These are phyloP conservation scores for Dactylella cylindrospora DNA, from an alignment of 2,329 filamentous ascomycete species.

Conservation along the genomic window DNA sequence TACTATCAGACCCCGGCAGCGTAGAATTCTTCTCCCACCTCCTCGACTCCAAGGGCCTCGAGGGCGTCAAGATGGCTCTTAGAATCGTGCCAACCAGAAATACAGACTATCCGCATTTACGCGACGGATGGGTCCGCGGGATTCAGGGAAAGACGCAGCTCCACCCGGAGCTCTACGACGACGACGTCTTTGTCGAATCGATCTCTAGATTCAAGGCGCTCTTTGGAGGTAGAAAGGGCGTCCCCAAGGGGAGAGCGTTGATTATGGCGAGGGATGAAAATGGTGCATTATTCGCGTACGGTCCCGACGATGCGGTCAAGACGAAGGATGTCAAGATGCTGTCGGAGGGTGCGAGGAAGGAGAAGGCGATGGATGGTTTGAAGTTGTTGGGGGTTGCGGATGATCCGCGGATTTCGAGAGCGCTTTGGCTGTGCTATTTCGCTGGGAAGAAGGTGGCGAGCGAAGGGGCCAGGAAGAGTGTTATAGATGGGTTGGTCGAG, in stretches of 20 bases:
- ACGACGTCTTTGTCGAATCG: conserved; percentile 73
- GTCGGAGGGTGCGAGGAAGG: conserved; percentile 52
- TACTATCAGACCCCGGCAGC: conserved; percentile 70
- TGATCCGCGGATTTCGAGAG: conserved; percentile 77
- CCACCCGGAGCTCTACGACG: conserved; percentile 58
- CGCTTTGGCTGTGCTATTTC: conserved; percentile 88
- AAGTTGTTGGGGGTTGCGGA: conserved; percentile 67
- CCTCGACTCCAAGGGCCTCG: conserved; percentile 12
- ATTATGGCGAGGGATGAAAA: conserved; percentile 67
- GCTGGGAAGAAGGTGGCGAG: conserved; percentile 84
- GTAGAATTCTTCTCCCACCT: conserved; percentile 50
- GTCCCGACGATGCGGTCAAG: conserved; percentile 63
- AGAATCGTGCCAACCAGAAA: conserved; percentile 87
- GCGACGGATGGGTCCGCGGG: conserved; percentile 86
- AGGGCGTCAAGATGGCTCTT: conserved; percentile 73
- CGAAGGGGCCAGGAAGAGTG: conserved; percentile 74
- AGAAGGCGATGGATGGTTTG: conserved; percentile 54
- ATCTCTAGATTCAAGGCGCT: conserved; percentile 76
- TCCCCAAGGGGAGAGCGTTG: conserved; percentile 77
- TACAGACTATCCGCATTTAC: conserved; percentile 89
- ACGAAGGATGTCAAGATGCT: conserved; percentile 54
- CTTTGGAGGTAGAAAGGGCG: conserved; percentile 71
- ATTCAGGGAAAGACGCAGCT: conserved; percentile 62
- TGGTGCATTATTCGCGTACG: conserved; percentile 61
- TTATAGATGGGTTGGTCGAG: conserved; percentile 83